phyloP scores from a whole-genome alignment of 2,329 filamentous ascomycete species.

The Cladosporium oxysporum region DNA sequence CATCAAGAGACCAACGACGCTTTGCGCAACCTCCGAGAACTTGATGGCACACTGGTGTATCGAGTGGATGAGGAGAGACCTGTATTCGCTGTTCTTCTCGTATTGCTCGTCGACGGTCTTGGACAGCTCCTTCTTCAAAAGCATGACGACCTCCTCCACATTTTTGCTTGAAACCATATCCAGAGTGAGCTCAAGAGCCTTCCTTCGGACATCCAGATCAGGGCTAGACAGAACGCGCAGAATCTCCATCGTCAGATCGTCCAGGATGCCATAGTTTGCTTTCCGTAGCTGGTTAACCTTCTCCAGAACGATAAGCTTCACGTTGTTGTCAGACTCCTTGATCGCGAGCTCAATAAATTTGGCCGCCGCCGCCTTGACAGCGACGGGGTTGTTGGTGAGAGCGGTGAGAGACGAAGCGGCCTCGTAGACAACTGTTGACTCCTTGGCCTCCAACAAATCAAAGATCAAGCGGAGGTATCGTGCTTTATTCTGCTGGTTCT shows the following conservation, averaged over 20 bases:
- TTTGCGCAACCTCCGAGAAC: slow-evolving; percentile 96
- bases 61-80: slow-evolving; percentile 90
- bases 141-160: slow-evolving; percentile 92
- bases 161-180: slow-evolving; percentile 99
- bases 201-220: slow-evolving; percentile 92
- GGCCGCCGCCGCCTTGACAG: slow-evolving; percentile 90
- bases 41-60: slow-evolving; percentile 99
- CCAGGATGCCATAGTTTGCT: slow-evolving; percentile 86
- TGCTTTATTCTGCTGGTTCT: slow-evolving; percentile 93
- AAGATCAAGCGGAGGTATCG: slow-evolving; percentile 94
- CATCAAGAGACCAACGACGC: slow-evolving; percentile 95
- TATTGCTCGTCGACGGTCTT: slow-evolving; percentile 99
- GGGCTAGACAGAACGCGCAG: slow-evolving; percentile 91
- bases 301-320: slow-evolving; percentile 96
- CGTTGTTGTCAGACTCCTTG: slow-evolving; percentile 98
- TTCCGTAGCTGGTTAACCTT: slow-evolving; percentile 84
- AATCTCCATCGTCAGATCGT: slow-evolving; percentile 96
- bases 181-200: slow-evolving; percentile 84
- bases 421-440: slow-evolving; percentile 96
- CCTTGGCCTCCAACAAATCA: slow-evolving; percentile 87
- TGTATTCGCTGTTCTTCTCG: slow-evolving; percentile 96
- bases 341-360: slow-evolving; percentile 98
- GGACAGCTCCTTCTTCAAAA: slow-evolving; percentile 94
- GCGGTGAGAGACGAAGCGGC: slow-evolving; percentile 92
- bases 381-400: slow-evolving; percentile 93